A percentile compares a stretch with the other conserved stretches of the same genome.
Evolutionary conservation across 2,329 filamentous ascomycete species (phyloP).

Genomic region (Diplodia intermedia): DNA sequence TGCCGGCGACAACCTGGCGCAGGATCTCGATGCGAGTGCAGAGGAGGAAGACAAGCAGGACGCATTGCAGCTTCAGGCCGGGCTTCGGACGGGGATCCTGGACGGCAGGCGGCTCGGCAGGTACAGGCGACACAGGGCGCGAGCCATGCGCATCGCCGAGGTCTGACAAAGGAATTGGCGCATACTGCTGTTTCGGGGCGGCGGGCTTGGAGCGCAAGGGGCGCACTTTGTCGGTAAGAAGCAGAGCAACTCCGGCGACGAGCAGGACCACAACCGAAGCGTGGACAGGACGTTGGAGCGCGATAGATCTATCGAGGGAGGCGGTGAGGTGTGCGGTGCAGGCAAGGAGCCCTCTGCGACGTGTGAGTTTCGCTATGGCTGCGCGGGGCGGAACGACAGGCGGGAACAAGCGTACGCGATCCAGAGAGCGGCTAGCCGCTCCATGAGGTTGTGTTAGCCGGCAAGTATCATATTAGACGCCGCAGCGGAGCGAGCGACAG

Average conservation of each 20-base stretch:
- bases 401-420: conserved; percentile 9
- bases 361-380: not conserved
- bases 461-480: conserved; percentile 5
- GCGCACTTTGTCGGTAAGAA: conserved; percentile 31
- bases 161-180: conserved; percentile 42
- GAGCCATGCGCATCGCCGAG: conserved; percentile 2
- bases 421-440: conserved; percentile 21
- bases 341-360: conserved; percentile 45
- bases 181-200: conserved; percentile 36
- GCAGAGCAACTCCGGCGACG: conserved; percentile 43
- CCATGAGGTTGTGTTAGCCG: conserved; percentile 22
- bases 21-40: conserved; percentile 44
- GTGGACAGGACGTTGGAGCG: conserved; percentile 48
- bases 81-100: not conserved
- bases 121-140: not conserved
- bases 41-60: conserved; percentile 42
- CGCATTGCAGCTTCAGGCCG: conserved; percentile 12
- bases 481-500: not conserved
- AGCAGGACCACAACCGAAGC: conserved; percentile 43
- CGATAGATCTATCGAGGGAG: conserved; percentile 44
- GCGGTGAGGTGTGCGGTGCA: conserved; percentile 45
- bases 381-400: not conserved
- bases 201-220: conserved; percentile 5
- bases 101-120: not conserved
- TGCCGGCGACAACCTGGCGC: conserved; percentile 41